A percentile compares a stretch with the other conserved stretches of the same genome.
These are phyloP conservation scores for Jackrogersella minutella DNA, from an alignment of 495 filamentous ascomycete genomes.

Conservation along the genomic window DNA sequence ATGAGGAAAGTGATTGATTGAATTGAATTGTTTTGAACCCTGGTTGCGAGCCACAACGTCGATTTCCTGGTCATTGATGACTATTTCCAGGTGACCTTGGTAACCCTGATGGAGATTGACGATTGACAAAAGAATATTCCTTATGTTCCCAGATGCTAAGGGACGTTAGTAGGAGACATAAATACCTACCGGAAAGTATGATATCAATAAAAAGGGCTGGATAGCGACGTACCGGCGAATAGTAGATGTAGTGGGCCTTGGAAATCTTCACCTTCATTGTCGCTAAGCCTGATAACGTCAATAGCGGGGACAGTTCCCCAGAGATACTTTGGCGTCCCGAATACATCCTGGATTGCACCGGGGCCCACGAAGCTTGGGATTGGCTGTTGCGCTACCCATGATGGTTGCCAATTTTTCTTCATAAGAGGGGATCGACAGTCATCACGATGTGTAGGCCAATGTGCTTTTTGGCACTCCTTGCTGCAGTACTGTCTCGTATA, in stretches of 20 bases:
- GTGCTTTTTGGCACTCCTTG: conserved; percentile 46
- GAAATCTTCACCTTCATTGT: conserved; percentile 52
- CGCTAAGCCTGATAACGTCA: conserved; percentile 49
- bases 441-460: conserved; percentile 45
- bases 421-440: conserved; percentile 47
- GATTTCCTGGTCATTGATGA: conserved; percentile 56
- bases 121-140: conserved; percentile 55
- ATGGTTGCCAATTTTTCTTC: conserved; percentile 43
- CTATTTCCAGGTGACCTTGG: conserved; percentile 30
- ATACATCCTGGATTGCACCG: too few species aligned
- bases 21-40: too few species aligned
- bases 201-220: too few species aligned
- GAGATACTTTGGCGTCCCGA: conserved; percentile 36
- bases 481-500: conserved; percentile 48
- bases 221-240: conserved; percentile 48
- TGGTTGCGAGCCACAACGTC: conserved; percentile 52
- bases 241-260: conserved; percentile 44
- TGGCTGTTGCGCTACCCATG: conserved; percentile 19
- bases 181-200: too few species aligned
- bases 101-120: conserved; percentile 44
- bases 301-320: conserved; percentile 57
- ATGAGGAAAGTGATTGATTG: too few species aligned
- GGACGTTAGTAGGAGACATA: not conserved
- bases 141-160: conserved; percentile 57
- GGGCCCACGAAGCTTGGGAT: too few species aligned